Evolutionary conservation across 2,329 filamentous ascomycete genomes (phyloP).

Genomic region (Alternaria metachromatica): DNA sequence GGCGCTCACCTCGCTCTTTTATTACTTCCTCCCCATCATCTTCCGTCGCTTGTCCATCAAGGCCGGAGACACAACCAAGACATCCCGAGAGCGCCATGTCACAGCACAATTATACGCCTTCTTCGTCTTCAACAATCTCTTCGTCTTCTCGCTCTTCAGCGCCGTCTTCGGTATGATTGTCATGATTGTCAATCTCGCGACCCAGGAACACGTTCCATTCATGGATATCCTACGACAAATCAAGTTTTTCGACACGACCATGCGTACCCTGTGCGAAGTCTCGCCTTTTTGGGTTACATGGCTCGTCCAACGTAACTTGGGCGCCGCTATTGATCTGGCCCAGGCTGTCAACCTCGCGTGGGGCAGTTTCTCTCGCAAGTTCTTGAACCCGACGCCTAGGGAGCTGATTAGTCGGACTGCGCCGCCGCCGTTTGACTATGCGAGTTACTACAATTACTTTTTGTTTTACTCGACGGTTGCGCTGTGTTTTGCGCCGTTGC

Average conservation of each 20-base stretch:
- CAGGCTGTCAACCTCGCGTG: slow-evolving; percentile 85
- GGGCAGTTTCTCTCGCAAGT: slow-evolving; percentile 83
- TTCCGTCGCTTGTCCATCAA: slow-evolving; percentile 86
- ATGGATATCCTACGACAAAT: slow-evolving; percentile 71
- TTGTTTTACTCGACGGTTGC: slow-evolving; percentile 92
- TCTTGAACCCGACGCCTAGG: slow-evolving; percentile 85
- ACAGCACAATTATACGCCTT: slow-evolving; percentile 90
- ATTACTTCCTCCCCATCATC: slow-evolving; percentile 85
- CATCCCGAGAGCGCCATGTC: slow-evolving; percentile 88
- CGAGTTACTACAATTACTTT: slow-evolving; percentile 98
- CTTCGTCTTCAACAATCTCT: slow-evolving; percentile 95
- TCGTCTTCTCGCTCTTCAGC: slow-evolving; percentile 93
- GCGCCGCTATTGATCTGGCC: slow-evolving; percentile 90
- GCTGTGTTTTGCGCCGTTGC: slow-evolving; percentile 81
- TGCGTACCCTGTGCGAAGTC: slow-evolving; percentile 78
- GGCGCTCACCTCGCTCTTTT: slow-evolving; percentile 84
- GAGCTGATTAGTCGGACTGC: slow-evolving; percentile 92
- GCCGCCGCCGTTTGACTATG: slow-evolving; percentile 91
- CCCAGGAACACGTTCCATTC: slow-evolving; percentile 61
- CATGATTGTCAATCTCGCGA: slow-evolving; percentile 64
- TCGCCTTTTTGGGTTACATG: slow-evolving; percentile 84
- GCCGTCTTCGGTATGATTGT: slow-evolving; percentile 77
- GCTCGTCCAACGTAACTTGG: slow-evolving; percentile 88
- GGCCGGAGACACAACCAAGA: slow-evolving; percentile 90
- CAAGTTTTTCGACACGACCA: slow-evolving; percentile 68